A percentile compares a stretch with the other conserved stretches of the same genome.
phyloP scores from a whole-genome alignment of 345 rosid genomes.

The Lumnitzera racemosa region DNA sequence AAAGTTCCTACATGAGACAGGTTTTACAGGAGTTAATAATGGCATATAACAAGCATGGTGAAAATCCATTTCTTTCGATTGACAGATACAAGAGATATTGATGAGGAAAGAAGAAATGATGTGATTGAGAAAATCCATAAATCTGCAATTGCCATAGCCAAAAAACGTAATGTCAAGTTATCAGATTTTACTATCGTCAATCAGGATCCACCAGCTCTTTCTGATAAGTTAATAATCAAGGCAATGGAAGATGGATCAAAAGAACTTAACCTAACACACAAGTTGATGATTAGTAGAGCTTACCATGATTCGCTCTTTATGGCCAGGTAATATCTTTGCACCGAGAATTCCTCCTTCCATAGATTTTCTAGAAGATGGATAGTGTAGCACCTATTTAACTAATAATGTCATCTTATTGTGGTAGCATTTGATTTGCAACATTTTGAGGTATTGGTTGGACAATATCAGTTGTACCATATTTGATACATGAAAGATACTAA shows the following conservation, averaged over 20 bases:
- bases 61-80: slow-evolving; percentile 1
- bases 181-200: slow-evolving; percentile 78
- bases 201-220: slow-evolving; percentile 92
- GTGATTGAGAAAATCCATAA: slow-evolving; percentile 71
- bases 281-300: slow-evolving; percentile 91
- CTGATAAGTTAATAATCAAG: slow-evolving; percentile 51
- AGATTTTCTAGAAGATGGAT: no score
- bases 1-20: not conserved
- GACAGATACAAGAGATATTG: slow-evolving; percentile 81
- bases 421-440: no score
- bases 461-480: no score
- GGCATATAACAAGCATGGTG: no score
- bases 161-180: slow-evolving; percentile 50
- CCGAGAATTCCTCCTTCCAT: no score
- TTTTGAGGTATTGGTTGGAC: no score
- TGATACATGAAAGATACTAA: no score
- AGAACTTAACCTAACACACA: slow-evolving; percentile 64
- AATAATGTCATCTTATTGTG: no score
- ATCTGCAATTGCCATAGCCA: slow-evolving; percentile 60
- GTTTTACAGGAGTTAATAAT: no score
- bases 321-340: slow-evolving; percentile 62
- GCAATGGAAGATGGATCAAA: slow-evolving; percentile 62
- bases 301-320: slow-evolving; percentile 93
- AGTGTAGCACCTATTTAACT: no score
- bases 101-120: slow-evolving; percentile 66